Evolutionary conservation across 345 rosid species (phyloP), one percentile per base, ranked within the genome.

Genomic region (Salix suchowensis): DNA sequence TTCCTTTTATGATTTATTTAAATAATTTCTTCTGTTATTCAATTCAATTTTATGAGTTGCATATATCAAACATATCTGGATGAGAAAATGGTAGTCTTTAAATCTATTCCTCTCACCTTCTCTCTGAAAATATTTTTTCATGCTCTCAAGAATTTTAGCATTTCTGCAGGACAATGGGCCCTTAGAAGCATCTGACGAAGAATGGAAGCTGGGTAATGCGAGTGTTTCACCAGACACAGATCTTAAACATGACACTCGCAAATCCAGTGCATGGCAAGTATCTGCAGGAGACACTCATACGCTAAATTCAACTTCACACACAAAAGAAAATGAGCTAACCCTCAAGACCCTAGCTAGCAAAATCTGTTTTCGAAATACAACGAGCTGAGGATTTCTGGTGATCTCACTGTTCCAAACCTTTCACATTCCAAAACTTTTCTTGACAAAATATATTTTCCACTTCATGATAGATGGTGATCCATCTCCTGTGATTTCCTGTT

Each of bases 291-390:
- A 74, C 60, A 32, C 18, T 4, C 55, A 72, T 40, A 12, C 61
- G 73, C 23, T 46, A 21, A 69, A 71, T 48, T 39, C 73, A 36
- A 65, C 83, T 39, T 70, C 78, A 54, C 23, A 52, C 37, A 8
- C 75, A 62, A 71, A 74, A 72, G 80, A 55, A 69, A 85, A 87
- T 67, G 82, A 82, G 68, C 69, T 81, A 65, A 26, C 70, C 60
- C 87, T 84, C 71, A 83, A 76, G 76, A 76, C 74, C 71, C 78
- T 84, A 24, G 85, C 87, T 84, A 24, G 85, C 87, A 71, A 80
- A 73, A 84, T 84, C 88, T 44, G 76, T 73, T 26, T 82, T 88
- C 34, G 76, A 81, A 74, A 67, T 23, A 55, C 86, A 79, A 71
- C 72, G 72, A 64, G 37, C 65, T 39, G 80, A 80, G 24, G 61